Conservation (phyloP, 306 rosid genomes). For the Pueraria montana region DNA sequence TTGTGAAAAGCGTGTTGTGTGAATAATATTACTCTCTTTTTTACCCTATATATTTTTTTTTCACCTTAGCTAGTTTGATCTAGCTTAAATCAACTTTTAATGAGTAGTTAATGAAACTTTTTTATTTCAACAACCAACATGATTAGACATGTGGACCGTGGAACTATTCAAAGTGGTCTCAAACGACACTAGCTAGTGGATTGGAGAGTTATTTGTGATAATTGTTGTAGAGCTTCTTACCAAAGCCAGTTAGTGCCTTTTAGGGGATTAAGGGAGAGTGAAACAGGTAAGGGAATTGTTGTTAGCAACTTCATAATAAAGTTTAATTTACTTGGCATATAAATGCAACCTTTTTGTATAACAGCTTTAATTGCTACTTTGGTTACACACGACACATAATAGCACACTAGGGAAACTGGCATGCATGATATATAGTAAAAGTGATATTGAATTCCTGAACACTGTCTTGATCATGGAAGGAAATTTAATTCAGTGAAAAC, state of each 20-base stretch:
- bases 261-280: background rate
- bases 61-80: slow-evolving; percentile 43
- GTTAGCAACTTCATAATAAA: slow-evolving; percentile 28
- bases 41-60: background rate
- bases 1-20: background rate
- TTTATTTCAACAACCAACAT: slow-evolving; percentile 89
- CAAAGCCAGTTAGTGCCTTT: slow-evolving; percentile 42
- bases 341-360: slow-evolving; percentile 2
- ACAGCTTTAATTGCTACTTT: slow-evolving; percentile 37
- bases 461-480: slow-evolving; percentile 6
- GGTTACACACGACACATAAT: slow-evolving; percentile 32
- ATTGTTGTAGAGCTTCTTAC: slow-evolving; percentile 37
- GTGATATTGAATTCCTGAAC: slow-evolving; percentile 11
- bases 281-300: slow-evolving; percentile 34
- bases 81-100: slow-evolving; percentile 62
- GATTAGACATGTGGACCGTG: slow-evolving; percentile 91
- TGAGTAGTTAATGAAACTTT: slow-evolving; percentile 56
- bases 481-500: slow-evolving; percentile 39
- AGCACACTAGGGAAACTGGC: slow-evolving; percentile 13
- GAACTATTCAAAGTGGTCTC: slow-evolving; percentile 56
- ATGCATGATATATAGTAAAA: slow-evolving; percentile 46
- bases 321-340: slow-evolving; percentile 15
- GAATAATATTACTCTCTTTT: background rate
- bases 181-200: slow-evolving; percentile 50
- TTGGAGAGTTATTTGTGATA: slow-evolving; percentile 41